A percentile compares a stretch with the other conserved stretches of the same genome.
These are phyloP conservation scores for Arctium minus DNA, from an alignment of 129 eudicot genomes.

Conservation along the genomic window DNA sequence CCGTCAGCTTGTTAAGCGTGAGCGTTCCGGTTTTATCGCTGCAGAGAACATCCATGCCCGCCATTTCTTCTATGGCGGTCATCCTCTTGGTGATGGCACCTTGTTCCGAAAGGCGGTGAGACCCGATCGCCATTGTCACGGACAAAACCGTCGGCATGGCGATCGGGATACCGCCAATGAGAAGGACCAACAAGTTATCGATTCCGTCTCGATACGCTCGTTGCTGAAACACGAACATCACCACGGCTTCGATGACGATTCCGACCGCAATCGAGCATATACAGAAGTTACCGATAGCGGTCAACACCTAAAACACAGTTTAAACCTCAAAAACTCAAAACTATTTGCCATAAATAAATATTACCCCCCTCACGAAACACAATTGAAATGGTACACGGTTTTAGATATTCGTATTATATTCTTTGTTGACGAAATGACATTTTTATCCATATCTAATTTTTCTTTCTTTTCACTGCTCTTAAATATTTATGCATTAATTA, in stretches of 20 bases:
- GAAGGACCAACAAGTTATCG: slow-evolving; percentile 74
- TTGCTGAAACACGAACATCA: slow-evolving; percentile 69
- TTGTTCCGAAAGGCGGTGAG: slow-evolving; percentile 77
- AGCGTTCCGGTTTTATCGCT: slow-evolving; percentile 91
- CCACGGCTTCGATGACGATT: slow-evolving; percentile 53
- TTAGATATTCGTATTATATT: too few species aligned
- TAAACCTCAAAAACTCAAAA: too few species aligned
- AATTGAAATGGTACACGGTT: too few species aligned
- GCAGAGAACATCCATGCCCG: slow-evolving; percentile 93
- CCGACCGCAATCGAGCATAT: slow-evolving; percentile 87
- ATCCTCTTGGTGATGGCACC: slow-evolving; percentile 94
- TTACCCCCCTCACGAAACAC: too few species aligned
- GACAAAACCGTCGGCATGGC: slow-evolving; percentile 96
- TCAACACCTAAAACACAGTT: slow-evolving; percentile 43
- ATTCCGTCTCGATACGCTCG: slow-evolving; percentile 68
- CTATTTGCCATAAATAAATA: too few species aligned
- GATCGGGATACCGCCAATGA: slow-evolving; percentile 90
- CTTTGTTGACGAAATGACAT: too few species aligned
- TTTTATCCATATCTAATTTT: too few species aligned
- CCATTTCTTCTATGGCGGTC: slow-evolving; percentile 97
- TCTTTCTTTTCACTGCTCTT: too few species aligned
- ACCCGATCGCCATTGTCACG: slow-evolving; percentile 93
- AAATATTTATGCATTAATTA: too few species aligned
- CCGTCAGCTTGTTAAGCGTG: slow-evolving; percentile 81
- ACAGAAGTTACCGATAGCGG: slow-evolving; percentile 85